Evolutionary conservation across 2,329 filamentous ascomycete genomes (phyloP), one percentile per base, ranked within the genome.

Genomic region (Aspergillus brasiliensis): DNA sequence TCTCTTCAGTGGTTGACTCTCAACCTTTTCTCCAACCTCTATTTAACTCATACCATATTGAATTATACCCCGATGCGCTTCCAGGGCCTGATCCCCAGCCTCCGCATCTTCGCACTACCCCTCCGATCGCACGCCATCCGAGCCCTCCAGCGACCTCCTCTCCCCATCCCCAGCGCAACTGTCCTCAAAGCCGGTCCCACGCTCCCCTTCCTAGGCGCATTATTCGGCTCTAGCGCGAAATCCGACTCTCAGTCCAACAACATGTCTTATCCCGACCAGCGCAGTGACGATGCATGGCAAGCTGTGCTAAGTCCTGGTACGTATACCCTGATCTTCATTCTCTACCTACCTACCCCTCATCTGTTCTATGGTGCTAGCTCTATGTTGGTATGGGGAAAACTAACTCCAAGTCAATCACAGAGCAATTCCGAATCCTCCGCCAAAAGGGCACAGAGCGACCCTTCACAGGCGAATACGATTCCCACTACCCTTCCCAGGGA

Each of bases 401-500:
- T 5, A 34, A 46, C 8, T 17, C 8, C 8, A 54, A 27, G 11
- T 13, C 11, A 15, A 34, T 5, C 37, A 57, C n/a, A 97, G 94
- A 97, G 72, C 95, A 99, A 84, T 99, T 98, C 82, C 91, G 91
- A 65, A 85, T 99, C 73, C 87, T 99, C 57, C 90, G 95, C 64
- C 82, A 96, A 75, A 94, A 97, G 77, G 95, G 93, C 69, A 99
- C 95, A 48, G 96, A 99, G 75, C 78, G 86, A 2, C 86, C 94
- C 15, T 88, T 86, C 67, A 88, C 89, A 5, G 93, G 94, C 71
- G 86, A 89, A 75, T 97, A 90, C 75, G 89, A 99, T 81, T 92
- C 94, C 76, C 92, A 97, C 82, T 85, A 88, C 73, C 88, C 92
- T 1, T 77, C 83, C 0, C 73, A 84, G 5, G 96, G 95, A 59